phyloP scores from a whole-genome alignment of 2,329 filamentous ascomycete genomes.

The Aspergillus persii region DNA sequence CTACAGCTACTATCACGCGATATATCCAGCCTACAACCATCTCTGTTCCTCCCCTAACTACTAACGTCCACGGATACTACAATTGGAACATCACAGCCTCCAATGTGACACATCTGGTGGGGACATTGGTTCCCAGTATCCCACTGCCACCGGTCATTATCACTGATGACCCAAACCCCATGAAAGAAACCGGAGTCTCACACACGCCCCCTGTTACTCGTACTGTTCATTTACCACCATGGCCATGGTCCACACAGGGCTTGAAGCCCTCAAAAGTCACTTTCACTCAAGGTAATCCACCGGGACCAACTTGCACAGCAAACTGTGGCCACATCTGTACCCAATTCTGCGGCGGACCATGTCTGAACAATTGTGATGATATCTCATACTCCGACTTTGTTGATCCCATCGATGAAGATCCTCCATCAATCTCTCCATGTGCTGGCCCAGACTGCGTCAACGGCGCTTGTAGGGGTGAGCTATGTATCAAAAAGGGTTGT shows the following conservation, averaged over 20 bases:
- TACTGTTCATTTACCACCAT: slow-evolving; percentile 13
- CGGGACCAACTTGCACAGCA: slow-evolving; percentile 13
- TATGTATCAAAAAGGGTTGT: slow-evolving; percentile 10
- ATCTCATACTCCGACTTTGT: slow-evolving; percentile 2
- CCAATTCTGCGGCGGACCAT: slow-evolving; percentile 11
- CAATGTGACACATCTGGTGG: too few species aligned
- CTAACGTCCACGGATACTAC: too few species aligned
- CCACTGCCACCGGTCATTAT: too few species aligned
- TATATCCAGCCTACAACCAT: too few species aligned
- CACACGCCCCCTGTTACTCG: not conserved
- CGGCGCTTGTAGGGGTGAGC: not conserved
- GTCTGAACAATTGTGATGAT: slow-evolving; percentile 1
- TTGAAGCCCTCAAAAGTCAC: slow-evolving; percentile 4
- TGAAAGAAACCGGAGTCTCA: too few species aligned
- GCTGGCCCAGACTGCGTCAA: slow-evolving; percentile 11
- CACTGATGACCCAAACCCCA: too few species aligned
- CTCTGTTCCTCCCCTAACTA: too few species aligned
- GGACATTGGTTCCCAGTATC: too few species aligned
- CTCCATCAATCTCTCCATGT: slow-evolving; percentile 7
- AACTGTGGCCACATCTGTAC: slow-evolving; percentile 11
- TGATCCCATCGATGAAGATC: slow-evolving; percentile 12
- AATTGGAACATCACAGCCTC: too few species aligned
- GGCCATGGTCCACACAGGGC: slow-evolving; percentile 12
- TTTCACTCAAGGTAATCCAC: slow-evolving; percentile 10
- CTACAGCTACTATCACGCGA: too few species aligned